phyloP scores from a whole-genome alignment of 495 filamentous ascomycete species.

The Penicillium goetzii region DNA sequence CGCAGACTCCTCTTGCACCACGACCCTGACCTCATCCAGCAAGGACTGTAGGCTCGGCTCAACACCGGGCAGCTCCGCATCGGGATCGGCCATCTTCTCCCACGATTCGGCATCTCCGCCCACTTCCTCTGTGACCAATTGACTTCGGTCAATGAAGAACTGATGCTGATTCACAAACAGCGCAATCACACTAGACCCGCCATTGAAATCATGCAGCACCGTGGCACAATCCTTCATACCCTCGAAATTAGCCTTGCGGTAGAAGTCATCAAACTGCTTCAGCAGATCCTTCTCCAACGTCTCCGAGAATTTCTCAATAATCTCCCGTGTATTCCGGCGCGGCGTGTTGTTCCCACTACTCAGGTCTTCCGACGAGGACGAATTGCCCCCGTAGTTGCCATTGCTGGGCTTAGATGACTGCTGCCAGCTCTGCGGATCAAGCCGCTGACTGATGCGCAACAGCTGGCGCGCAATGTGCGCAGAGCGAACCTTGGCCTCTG shows the following conservation, averaged over 20 bases:
- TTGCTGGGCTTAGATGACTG: constrained; percentile 63
- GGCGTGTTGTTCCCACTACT: constrained; percentile 40
- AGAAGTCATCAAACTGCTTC: constrained; percentile 95
- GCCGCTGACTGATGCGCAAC: constrained; percentile 80
- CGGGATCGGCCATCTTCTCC: constrained; percentile 92
- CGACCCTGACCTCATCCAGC: constrained; percentile 88
- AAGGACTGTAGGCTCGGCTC: constrained; percentile 91
- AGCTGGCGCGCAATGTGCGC: constrained; percentile 89
- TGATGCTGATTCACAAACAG: constrained; percentile 98
- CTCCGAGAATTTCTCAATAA: constrained; percentile 97
- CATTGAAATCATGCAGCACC: constrained; percentile 94
- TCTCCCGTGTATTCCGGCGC: constrained; percentile 74
- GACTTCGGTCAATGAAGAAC: constrained; percentile 94
- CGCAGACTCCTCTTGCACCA: constrained; percentile 95
- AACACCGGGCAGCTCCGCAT: constrained; percentile 85
- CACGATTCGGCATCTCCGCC: constrained; percentile 79
- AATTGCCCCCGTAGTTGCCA: constrained; percentile 44
- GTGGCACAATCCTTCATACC: constrained; percentile 95
- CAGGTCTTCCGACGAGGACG: constrained; percentile 47
- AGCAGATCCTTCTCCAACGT: constrained; percentile 92
- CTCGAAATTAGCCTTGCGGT: constrained; percentile 89
- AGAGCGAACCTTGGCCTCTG: constrained; percentile 85
- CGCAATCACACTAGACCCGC: constrained; percentile 89
- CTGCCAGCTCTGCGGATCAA: constrained; percentile 75
- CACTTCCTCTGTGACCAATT: constrained; percentile 89